Evolutionary conservation across 78 protist species (phyloP).

Genomic region (Dictyostelium citrinum): DNA sequence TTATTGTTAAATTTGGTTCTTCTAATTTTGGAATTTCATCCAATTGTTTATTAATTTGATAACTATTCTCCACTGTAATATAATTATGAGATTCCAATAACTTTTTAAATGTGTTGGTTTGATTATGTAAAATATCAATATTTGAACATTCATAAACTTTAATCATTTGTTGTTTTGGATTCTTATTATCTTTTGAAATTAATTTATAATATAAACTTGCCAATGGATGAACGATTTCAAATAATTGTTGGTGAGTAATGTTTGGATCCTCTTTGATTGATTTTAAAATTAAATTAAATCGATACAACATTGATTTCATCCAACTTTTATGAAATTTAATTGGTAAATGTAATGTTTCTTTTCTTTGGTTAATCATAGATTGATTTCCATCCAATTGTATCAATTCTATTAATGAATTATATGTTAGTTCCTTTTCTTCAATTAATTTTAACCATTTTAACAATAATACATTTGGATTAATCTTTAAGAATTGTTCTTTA

Average conservation of each 20-base stretch:
- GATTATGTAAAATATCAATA: no score
- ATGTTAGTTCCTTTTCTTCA: background rate
- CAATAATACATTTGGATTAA: background rate
- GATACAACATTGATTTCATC: background rate
- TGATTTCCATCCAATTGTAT: no score
- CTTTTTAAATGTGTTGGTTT: no score
- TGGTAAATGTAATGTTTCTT: no score
- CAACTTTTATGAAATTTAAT: background rate
- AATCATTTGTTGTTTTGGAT: background rate
- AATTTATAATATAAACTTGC: background rate
- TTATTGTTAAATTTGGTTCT: no score
- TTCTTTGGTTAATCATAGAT: no score
- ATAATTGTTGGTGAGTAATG: background rate
- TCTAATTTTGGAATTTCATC: no score
- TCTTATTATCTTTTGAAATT: background rate
- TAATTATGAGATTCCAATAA: no score
- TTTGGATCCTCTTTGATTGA: background rate
- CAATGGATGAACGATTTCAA: background rate
- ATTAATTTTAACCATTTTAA: background rate
- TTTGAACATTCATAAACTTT: no score
- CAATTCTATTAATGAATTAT: background rate
- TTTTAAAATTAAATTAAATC: background rate
- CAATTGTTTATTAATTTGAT: no score
- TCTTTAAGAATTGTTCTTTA: background rate
- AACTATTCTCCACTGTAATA: no score